Percentiles rank a stretch among this genome's conserved stretches.
Conservation (phyloP, 257 asterid genomes). For the Thymus quinquecostatus region DNA sequence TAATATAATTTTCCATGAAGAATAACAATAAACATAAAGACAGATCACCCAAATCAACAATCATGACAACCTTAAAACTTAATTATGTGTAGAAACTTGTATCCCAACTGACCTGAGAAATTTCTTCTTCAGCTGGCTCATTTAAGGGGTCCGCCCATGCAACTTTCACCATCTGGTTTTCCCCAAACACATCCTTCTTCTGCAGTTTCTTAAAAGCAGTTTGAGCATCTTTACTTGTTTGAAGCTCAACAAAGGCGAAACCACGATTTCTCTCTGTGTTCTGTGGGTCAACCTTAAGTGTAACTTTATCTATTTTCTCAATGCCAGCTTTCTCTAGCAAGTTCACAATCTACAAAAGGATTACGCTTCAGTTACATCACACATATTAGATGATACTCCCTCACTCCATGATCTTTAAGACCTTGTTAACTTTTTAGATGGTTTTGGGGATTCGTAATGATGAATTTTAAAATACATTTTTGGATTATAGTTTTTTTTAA, state of each 20-base stretch:
- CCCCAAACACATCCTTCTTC: conserved; percentile 49
- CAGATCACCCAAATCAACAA: conserved; percentile 8
- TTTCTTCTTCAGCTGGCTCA: conserved; percentile 67
- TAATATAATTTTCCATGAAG: neutral
- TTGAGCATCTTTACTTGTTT: conserved; percentile 71
- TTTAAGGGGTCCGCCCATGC: conserved; percentile 77
- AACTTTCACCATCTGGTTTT: conserved; percentile 49
- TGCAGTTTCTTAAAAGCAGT: conserved; percentile 64
- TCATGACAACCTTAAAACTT: neutral
- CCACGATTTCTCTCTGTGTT: conserved; percentile 65
- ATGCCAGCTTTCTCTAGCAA: conserved; percentile 58
- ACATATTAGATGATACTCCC: conserved; percentile 15
- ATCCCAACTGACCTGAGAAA: conserved; percentile 56
- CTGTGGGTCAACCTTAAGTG: conserved; percentile 55
- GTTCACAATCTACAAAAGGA: conserved; percentile 51
- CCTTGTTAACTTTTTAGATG: too few relatives aligned
- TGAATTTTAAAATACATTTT: too few relatives aligned
- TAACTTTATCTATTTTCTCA: conserved; percentile 62
- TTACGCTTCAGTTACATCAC: conserved; percentile 29
- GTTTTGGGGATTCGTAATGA: too few relatives aligned
- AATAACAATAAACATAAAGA: neutral
- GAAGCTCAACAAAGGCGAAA: conserved; percentile 73
- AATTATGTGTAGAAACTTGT: conserved; percentile 26
- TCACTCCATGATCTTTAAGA: too few relatives aligned
- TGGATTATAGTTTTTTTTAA: too few relatives aligned